Conservation (phyloP, 176 grass and related monocot genomes). For the Bolboschoenus planiculmis region DNA sequence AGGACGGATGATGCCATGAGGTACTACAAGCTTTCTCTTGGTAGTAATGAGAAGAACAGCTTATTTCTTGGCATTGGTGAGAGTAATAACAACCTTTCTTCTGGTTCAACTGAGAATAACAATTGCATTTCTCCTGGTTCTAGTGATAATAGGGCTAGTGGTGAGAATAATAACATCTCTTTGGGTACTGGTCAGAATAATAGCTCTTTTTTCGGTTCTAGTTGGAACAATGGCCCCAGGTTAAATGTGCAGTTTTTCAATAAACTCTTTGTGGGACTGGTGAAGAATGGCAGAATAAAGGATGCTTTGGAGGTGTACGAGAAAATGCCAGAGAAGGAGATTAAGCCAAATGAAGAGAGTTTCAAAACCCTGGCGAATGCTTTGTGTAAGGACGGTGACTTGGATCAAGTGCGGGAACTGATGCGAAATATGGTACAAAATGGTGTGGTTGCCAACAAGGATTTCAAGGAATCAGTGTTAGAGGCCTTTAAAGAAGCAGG, state of each 20-base stretch:
- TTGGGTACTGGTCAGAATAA: not conserved
- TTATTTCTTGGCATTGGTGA: constrained; percentile 18
- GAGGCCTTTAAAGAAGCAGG: constrained; percentile 33
- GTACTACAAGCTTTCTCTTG: constrained; percentile 35
- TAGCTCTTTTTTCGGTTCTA: constrained; percentile 8
- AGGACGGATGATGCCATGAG: constrained; percentile 31
- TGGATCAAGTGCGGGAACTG: constrained; percentile 29
- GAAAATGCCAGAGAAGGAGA: constrained; percentile 48
- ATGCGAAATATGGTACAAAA: constrained; percentile 44
- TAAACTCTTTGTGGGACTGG: constrained; percentile 45
- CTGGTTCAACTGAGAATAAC: not conserved
- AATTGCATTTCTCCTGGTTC: not conserved
- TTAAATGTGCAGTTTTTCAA: constrained; percentile 52
- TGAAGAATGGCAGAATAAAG: constrained; percentile 36
- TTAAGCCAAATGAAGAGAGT: constrained; percentile 31
- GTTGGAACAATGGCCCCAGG: constrained; percentile 36
- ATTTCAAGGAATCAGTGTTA: constrained; percentile 27
- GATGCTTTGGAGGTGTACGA: constrained; percentile 50
- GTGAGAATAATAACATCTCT: not conserved
- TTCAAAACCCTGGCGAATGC: constrained; percentile 43
- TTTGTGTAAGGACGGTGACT: constrained; percentile 36
- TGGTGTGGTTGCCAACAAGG: constrained; percentile 23
- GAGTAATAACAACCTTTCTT: not conserved
- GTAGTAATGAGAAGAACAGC: constrained; percentile 27
- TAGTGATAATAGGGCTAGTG: not conserved